Evolutionary conservation across 2,329 filamentous ascomycete genomes (phyloP), one percentile per base, ranked within the genome.

Genomic region (Xylaria sp.): DNA sequence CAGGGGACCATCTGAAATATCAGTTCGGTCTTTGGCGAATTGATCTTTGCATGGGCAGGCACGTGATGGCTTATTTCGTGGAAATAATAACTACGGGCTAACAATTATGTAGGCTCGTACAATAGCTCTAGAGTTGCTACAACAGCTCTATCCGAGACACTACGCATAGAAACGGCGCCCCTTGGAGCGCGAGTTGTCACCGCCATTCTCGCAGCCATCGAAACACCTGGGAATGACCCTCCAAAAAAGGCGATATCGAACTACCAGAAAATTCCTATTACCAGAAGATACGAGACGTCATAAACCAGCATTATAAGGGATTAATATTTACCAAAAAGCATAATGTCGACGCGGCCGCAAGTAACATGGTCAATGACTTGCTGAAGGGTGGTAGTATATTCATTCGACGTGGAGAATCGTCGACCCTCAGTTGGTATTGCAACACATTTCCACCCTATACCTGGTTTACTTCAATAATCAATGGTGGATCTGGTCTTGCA

Each of bases 101-200:
- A 60, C 1, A 15, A 30, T n/a, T 12, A 23, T 13, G 12, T 20
- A 63, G 55, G 62, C 9, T 20, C 57, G 13, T 65, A 65, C 28
- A 59, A 10, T n/a, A 65, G 41, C 18, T 36, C 62, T 2, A 58
- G 36, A 15, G 55, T 55, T 9, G 53, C 62, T 1, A 23, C n/a
- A 1, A 65, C 32, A n/a, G n/a, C 28, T 5, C n/a, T 65, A 1
- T 65, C 62, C 15, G 55, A 65, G 18, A 43, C 36, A 10, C 30
- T 65, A 28, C 55, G 62, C 15, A 18, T 53, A 10, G 62, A 59
- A 53, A n/a, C 59, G 55, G 55, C 15, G 7, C 62, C 55, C 3
- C 62, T 65, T 20, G 62, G 53, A 30, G 62, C 59, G 12, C 20
- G 62, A 20, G 62, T 65, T 15, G 55, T 59, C 13, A 65, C 62